Conservation (phyloP, 225 moss, liverwort and hornwort genomes). For the Thuidium tamariscinum region DNA sequence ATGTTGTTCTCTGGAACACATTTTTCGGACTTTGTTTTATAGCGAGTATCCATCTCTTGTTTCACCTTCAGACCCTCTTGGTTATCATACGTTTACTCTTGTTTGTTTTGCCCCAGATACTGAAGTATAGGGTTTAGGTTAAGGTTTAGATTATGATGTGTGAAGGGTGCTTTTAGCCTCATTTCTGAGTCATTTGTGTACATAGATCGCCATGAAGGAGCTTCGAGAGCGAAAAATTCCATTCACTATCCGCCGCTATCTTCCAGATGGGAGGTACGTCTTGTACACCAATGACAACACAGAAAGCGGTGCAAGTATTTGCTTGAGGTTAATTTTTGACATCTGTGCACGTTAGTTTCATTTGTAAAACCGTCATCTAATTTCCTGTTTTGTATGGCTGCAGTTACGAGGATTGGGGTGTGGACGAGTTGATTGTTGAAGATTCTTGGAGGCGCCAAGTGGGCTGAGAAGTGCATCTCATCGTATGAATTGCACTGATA, state of each 20-base stretch:
- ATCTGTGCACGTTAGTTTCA: background rate
- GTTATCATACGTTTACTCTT: background rate
- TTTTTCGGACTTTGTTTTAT: background rate
- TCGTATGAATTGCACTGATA: background rate
- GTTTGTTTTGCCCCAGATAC: background rate
- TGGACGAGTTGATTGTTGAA: conserved; percentile 95
- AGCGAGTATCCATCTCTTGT: background rate
- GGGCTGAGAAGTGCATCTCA: conserved; percentile 13
- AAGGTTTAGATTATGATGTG: background rate
- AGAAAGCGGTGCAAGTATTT: background rate
- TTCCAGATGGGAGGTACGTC: conserved; percentile 88
- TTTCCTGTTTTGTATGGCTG: background rate
- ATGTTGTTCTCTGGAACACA: background rate
- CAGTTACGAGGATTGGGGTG: conserved; percentile 97
- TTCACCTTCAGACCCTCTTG: background rate
- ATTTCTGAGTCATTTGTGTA: background rate
- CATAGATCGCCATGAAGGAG: conserved; percentile 97
- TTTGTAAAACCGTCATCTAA: background rate
- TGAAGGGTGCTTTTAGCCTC: background rate
- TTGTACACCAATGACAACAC: background rate
- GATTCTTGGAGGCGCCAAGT: conserved; percentile 99
- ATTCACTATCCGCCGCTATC: conserved; percentile 86
- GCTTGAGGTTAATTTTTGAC: background rate
- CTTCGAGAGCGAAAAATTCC: conserved; percentile 97
- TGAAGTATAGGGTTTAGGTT: background rate